These are phyloP conservation scores for Euptelea pleiosperma DNA, from an alignment of 164 flowering plant genomes.

Conservation along the genomic window DNA sequence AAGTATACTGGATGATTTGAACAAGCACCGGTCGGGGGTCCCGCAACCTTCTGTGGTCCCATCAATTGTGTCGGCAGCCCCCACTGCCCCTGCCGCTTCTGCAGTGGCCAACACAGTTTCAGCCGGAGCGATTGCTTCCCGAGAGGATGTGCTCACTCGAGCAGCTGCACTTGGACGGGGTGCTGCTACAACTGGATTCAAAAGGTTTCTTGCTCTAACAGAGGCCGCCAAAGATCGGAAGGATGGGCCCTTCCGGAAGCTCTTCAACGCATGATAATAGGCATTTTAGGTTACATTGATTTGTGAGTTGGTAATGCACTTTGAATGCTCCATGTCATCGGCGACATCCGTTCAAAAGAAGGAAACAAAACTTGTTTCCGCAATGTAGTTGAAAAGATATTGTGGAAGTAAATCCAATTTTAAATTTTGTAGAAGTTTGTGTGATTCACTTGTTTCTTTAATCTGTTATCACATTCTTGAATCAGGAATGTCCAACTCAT, in stretches of 20 bases:
- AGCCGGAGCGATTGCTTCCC: constrained; percentile 46
- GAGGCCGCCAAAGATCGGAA: constrained; percentile 97
- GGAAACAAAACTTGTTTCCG: too few species aligned
- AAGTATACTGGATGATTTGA: constrained; percentile 85
- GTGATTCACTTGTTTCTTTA: too few species aligned
- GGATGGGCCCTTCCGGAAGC: constrained; percentile 92
- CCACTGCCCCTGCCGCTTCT: constrained; percentile 35
- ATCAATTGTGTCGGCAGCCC: constrained; percentile 28
- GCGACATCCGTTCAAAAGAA: too few species aligned
- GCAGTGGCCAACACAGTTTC: constrained; percentile 28
- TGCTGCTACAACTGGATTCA: constrained; percentile 92
- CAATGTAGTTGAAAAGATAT: too few species aligned
- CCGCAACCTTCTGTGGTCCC: constrained; percentile 45
- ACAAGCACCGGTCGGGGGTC: constrained; percentile 68
- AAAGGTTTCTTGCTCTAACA: constrained; percentile 88
- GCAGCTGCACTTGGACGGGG: constrained; percentile 99
- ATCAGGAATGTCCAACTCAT: too few species aligned
- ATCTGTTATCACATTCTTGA: too few species aligned
- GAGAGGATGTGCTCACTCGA: constrained; percentile 88
- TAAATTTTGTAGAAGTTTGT: too few species aligned
- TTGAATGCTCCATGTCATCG: too few species aligned
- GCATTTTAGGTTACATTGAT: too few species aligned
- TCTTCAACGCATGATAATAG: constrained; percentile 66
- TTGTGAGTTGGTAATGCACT: too few species aligned
- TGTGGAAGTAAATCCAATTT: too few species aligned